Percentiles rank a stretch among this genome's conserved stretches.
phyloP scores from a whole-genome alignment of 108 stramenopile genomes.

The Skeletonema marinoi region DNA sequence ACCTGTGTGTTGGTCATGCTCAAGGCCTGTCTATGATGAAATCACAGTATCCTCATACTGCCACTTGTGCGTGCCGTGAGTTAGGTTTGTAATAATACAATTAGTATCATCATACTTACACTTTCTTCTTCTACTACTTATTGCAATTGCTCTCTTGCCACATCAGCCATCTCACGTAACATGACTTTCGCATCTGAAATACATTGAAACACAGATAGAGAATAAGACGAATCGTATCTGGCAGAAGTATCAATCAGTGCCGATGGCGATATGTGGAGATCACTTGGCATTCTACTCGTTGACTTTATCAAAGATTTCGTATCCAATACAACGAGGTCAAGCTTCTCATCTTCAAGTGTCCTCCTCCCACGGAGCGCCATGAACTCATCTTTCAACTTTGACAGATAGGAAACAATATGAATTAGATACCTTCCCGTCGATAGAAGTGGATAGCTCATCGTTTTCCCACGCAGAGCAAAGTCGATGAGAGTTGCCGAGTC shows the following conservation, averaged over 20 bases:
- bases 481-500: conserved; percentile 65
- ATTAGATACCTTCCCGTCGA: conserved; percentile 57
- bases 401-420: conserved; percentile 24
- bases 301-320: conserved; percentile 9
- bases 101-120: too few species aligned
- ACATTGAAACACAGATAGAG: conserved; percentile 12
- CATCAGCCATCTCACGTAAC: conserved; percentile 13
- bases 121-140: background rate
- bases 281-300: conserved; percentile 15
- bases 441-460: conserved; percentile 59
- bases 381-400: conserved; percentile 4
- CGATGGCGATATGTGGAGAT: conserved; percentile 20
- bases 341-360: background rate
- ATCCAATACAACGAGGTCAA: background rate
- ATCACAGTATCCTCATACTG: too few species aligned
- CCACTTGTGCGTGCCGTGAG: too few species aligned
- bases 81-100: too few species aligned
- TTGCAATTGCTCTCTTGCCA: conserved; percentile 9
- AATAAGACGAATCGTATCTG: conserved; percentile 8
- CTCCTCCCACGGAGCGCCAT: too few species aligned
- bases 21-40: too few species aligned
- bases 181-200: conserved; percentile 28
- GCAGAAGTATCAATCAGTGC: conserved; percentile 4
- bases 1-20: too few species aligned
- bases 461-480: conserved; percentile 43